Evolutionary conservation across 495 filamentous ascomycete species (phyloP), one percentile per base, ranked within the genome.

Genomic region (Friedmanniomyces endolithicus): DNA sequence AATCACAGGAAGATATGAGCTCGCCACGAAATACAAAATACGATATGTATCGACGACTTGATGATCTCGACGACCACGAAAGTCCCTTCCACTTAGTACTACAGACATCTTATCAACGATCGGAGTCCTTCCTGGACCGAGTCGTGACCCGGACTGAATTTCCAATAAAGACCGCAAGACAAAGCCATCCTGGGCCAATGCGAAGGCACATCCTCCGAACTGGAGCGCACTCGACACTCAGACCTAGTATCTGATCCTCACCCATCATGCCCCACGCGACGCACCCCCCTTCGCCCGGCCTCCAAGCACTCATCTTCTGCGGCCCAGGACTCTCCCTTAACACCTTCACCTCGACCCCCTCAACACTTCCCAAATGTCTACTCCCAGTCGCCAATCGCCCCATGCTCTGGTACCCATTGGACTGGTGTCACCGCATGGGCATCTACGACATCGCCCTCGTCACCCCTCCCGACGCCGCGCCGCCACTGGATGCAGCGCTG

Each of bases 391-490:
- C 90, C 53, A 97, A 97, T 69, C 75, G 89, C 53, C 90, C 90
- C 0, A 95, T 97, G 92, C 78, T 98, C 33, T 95, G 84, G 80
- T 97, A 95, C 68, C 82, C 87, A 0, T 74, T 98, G 44, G 88
- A 95, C 57, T 96, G 86, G 72, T 94, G 88, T 64, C 85, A 89
- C 66, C 75, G 87, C 17, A 84, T 84, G 66, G 89, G 88, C 56
- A 35, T 54, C 11, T 44, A 57, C 90, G 88, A 86, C 63, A 92
- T 95, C 60, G 85, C 81, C 23, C 75, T 95, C 41, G 76, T 95
- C 41, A 90, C 86, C 11, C 87, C 89, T 40, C 84, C 86, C 2
- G 80, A 86, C 50, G 82, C 85, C 16, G 70, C 76, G 25, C 71
- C 78, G 50, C 83, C 86, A 45, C 78, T 96, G 58, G 76, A 79